Base-by-base conservation (phyloP, 768 basidiomycete species). In the Gelatoporia subvermispora region DNA sequence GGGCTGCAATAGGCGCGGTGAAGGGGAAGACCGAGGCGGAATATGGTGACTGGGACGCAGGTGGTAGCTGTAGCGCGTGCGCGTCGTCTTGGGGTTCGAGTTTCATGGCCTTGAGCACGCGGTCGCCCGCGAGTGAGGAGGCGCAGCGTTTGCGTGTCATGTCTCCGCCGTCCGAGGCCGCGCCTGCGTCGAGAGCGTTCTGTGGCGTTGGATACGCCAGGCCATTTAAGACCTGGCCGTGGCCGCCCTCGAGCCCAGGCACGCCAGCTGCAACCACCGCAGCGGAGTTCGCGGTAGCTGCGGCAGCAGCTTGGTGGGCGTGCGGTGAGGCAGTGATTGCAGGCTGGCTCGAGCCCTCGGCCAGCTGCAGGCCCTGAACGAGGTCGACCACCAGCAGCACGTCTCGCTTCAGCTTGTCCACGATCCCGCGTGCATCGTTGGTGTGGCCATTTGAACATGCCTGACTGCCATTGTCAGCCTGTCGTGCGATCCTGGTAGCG, bases 61-160 rank as follows among this genome's bases (percentile, higher is more conserved):
- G 40, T n/a, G 52, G 50, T 43, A 54, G 62, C 59, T 54, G 55
- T 23, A 59, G 43, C 23, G 50, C 68, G 23, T 64, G 55, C 16
- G 62, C 15, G 25, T 75, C 76, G 31, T 78, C 76, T 43, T 63
- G 68, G 4, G 75, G 74, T 46, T 77, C 75, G 47, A 76, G 66
- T 61, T 78, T 78, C 57, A 72, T 60, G 17, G 73, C 69, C 52
- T 77, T 77, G 41, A 72, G 61, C 37, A 65, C 68, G 34, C 77
- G 70, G 51, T 77, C 69, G 42, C 68, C 73, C 1, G 59, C 69
- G 52, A 72, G 64, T 34, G 77, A 72, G 3, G 75, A 76, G 2
- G 69, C 77, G 41, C 76, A 78, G 17, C 76, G 76, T 52, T 77
- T 77, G 25, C 76, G 74, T 41, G 77, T 70, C 39, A 67, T 58